Conservation (phyloP, 306 rosid species). For the Biancaea sappan region DNA sequence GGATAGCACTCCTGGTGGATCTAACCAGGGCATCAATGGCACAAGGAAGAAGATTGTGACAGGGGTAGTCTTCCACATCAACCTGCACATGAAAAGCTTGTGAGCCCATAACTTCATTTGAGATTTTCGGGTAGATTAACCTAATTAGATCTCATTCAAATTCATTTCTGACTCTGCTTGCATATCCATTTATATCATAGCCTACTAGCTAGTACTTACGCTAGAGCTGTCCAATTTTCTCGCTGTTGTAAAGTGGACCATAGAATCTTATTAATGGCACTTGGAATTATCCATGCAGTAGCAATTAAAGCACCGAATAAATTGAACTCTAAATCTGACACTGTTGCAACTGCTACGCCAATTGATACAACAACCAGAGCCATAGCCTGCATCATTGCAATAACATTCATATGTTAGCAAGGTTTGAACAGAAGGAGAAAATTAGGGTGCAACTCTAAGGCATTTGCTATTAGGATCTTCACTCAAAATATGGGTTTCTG, state of each 20-base stretch:
- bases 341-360: conserved; percentile 91
- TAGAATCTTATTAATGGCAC: conserved; percentile 81
- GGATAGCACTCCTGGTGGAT: conserved; percentile 87
- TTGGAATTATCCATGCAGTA: conserved; percentile 79
- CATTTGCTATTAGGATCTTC: neutral
- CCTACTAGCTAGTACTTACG: conserved; percentile 48
- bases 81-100: conserved; percentile 49
- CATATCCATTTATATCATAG: too few relatives aligned
- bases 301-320: conserved; percentile 74
- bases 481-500: too few relatives aligned
- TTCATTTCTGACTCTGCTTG: too few relatives aligned
- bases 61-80: conserved; percentile 96
- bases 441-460: neutral
- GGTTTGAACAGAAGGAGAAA: conserved; percentile 10
- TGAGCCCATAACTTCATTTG: neutral
- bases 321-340: conserved; percentile 90
- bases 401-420: conserved; percentile 24
- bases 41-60: conserved; percentile 77
- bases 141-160: too few relatives aligned
- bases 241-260: conserved; percentile 90
- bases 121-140: neutral
- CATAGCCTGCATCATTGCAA: conserved; percentile 65
- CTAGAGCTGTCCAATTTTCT: conserved; percentile 92
- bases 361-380: conserved; percentile 68
- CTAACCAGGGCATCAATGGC: conserved; percentile 95